Percentiles rank a stretch among this genome's conserved stretches.
phyloP scores from a whole-genome alignment of 345 rosid genomes.

The Lepidium aucheri region DNA sequence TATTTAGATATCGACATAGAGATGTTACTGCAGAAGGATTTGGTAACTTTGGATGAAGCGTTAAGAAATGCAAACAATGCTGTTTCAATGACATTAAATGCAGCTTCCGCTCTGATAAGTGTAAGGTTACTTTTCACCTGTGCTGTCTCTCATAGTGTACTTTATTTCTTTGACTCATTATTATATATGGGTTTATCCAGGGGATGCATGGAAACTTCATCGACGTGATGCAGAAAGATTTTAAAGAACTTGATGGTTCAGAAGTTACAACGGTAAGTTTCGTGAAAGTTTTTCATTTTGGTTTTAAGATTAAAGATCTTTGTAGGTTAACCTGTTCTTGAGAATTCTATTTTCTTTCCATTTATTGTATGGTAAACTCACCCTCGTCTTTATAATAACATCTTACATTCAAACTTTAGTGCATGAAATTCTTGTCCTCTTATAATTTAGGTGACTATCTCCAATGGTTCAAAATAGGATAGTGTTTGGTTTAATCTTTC shows the following conservation, averaged over 20 bases:
- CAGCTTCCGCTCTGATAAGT: constrained; percentile 49
- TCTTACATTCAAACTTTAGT: background rate
- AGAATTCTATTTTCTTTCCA: background rate
- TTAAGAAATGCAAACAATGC: constrained; percentile 79
- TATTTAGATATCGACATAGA: constrained; percentile 78
- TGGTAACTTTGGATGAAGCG: constrained; percentile 88
- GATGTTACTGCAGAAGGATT: constrained; percentile 64
- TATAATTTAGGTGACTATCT: background rate
- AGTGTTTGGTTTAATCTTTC: background rate
- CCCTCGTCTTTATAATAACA: background rate
- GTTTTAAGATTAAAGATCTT: background rate
- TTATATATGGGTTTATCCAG: constrained; percentile 33
- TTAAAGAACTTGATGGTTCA: constrained; percentile 48
- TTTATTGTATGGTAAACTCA: background rate
- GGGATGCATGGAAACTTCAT: constrained; percentile 45
- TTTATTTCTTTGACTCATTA: background rate
- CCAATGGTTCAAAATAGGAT: background rate
- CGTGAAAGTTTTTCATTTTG: background rate
- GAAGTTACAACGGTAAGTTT: constrained; percentile 53
- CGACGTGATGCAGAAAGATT: constrained; percentile 31
- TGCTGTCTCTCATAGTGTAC: background rate
- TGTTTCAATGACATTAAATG: constrained; percentile 66
- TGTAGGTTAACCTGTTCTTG: background rate
- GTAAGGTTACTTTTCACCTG: constrained; percentile 38
- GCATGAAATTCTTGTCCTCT: background rate